These are phyloP conservation scores for Zygosaccharomyces gambellarensis DNA, from an alignment of 805 yeast species.

Conservation along the genomic window DNA sequence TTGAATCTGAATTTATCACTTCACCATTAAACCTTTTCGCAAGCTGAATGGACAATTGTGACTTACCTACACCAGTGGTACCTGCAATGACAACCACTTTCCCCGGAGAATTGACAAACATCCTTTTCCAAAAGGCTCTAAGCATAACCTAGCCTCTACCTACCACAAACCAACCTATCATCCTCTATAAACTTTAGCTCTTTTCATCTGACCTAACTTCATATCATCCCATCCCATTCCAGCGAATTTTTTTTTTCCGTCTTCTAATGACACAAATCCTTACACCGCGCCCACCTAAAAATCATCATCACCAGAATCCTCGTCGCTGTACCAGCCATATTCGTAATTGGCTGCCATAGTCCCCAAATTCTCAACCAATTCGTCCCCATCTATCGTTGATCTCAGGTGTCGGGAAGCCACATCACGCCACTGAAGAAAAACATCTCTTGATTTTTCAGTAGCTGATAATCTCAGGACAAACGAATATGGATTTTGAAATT, in stretches of 20 bases:
- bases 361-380: slow-evolving; percentile 46
- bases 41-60: slow-evolving; percentile 61
- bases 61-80: slow-evolving; percentile 95
- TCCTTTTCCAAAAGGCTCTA: slow-evolving; percentile 3
- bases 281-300: slow-evolving; percentile 1
- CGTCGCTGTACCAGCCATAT: slow-evolving; percentile 47
- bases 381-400: slow-evolving; percentile 48
- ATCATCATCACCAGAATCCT: slow-evolving; percentile 39
- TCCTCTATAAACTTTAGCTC: neutral
- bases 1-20: slow-evolving; percentile 90
- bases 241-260: neutral
- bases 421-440: slow-evolving; percentile 30
- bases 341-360: slow-evolving; percentile 44
- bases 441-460: slow-evolving; percentile 30
- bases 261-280: neutral
- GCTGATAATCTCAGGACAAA: slow-evolving; percentile 16
- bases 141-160: slow-evolving; percentile 3
- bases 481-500: slow-evolving; percentile 12
- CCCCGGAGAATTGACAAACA: slow-evolving; percentile 11
- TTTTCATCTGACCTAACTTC: neutral
- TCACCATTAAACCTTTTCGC: slow-evolving; percentile 80
- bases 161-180: no score
- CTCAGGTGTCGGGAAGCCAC: slow-evolving; percentile 31
- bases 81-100: slow-evolving; percentile 71
- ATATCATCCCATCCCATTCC: slow-evolving; percentile 3